Evolutionary conservation across 2,329 filamentous ascomycete genomes (phyloP), one percentile per base, ranked within the genome.

Genomic region (Dryadomyces quercus-mongolicae): DNA sequence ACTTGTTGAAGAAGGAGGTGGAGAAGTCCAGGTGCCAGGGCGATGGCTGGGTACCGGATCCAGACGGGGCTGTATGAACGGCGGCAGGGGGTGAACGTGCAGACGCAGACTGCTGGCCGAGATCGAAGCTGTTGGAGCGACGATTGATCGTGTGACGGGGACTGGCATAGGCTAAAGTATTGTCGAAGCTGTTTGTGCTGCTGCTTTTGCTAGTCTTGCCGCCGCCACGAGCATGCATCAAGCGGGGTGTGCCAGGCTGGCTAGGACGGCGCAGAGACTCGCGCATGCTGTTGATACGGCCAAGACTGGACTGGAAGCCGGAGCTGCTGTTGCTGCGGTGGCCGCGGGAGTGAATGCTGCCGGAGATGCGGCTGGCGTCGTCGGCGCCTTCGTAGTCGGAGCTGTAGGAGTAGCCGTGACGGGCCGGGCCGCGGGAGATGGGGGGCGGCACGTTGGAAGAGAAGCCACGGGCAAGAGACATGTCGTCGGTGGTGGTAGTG

Each of bases 281-380:
- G 53, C 78, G 78, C 62, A 81, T 72, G 66, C 80, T 86, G 64
- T 84, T 83, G 62, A 85, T 78, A 58, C 80, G 77, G 47, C 75
- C 74, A 52, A 84, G 69, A 46, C 73, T 74, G 10, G 77, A 70
- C 61, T 80, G 80, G 62, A 85, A 84, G 64, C 84, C 87, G 40
- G 86, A 88, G 66, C 84, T 86, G 72, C 86, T 92, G 65, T 90
- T 89, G 70, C 88, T 93, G 56, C 87, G 80, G 56, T 84, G 80
- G 15, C 81, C 79, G 51, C 80, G 75, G 20, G 78, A 76, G 31
- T 78, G 75, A 38, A 67, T 63, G 58, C 72, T 71, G 58, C 71
- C 72, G n/a, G 78, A 80, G 56, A 76, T 67, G 54, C 74, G 70
- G 62, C 74, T 77, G 18, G 73, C 68, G 59, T 80, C 76, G 64